phyloP scores from a whole-genome alignment of 1,139 yeast genomes.

The Arxiozyma bovina region DNA sequence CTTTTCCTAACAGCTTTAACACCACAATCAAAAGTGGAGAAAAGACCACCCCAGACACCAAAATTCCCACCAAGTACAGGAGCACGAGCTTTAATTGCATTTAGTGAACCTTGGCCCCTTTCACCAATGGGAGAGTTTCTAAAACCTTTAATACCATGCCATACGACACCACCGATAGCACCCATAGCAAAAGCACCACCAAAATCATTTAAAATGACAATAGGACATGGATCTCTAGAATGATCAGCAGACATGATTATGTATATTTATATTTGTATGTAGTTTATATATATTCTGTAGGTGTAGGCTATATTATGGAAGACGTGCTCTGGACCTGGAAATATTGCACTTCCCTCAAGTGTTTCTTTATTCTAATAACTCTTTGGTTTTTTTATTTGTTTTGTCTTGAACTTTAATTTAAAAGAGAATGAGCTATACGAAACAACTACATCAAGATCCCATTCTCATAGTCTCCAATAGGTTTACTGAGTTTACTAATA shows the following conservation, averaged over 20 bases:
- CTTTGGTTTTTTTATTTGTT: too few relatives aligned
- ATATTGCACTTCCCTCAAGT: too few relatives aligned
- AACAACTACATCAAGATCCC: too few relatives aligned
- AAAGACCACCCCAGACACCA: slow-evolving; percentile 99
- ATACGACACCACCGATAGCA: slow-evolving; percentile 91
- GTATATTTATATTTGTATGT: too few relatives aligned
- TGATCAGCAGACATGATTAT: slow-evolving; percentile 75
- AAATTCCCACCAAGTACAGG: slow-evolving; percentile 99
- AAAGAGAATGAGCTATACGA: too few relatives aligned
- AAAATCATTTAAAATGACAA: slow-evolving; percentile 88
- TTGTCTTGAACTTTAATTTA: too few relatives aligned
- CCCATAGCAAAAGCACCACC: slow-evolving; percentile 99
- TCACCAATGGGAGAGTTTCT: slow-evolving; percentile 97
- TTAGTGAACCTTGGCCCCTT: slow-evolving; percentile 78
- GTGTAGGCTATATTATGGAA: too few relatives aligned
- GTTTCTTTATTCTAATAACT: too few relatives aligned
- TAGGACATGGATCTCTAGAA: slow-evolving; percentile 98
- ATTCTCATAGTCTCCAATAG: too few relatives aligned
- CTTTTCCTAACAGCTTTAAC: slow-evolving; percentile 93
- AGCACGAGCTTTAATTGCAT: slow-evolving; percentile 91
- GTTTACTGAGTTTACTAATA: too few relatives aligned
- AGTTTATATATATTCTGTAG: too few relatives aligned
- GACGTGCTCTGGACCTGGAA: neutral
- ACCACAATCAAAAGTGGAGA: slow-evolving; percentile 90
- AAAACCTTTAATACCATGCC: slow-evolving; percentile 99